These are phyloP conservation scores for Nannochloropsis oceanica DNA, from an alignment of 108 stramenopile genomes.

Conservation along the genomic window DNA sequence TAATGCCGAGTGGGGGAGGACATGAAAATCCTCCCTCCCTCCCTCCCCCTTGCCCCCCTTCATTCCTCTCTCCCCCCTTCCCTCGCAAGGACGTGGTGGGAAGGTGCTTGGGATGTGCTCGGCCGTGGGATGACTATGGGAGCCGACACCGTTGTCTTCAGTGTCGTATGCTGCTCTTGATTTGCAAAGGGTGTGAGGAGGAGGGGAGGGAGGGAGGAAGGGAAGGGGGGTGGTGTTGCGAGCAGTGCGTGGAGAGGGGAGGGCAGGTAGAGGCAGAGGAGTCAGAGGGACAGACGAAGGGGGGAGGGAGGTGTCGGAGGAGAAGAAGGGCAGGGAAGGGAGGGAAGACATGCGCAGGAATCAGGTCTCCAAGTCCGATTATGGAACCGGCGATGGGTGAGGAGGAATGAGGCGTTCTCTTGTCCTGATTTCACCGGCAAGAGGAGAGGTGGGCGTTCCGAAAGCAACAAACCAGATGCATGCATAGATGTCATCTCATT, in stretches of 20 bases:
- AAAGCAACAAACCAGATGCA: too few relatives aligned
- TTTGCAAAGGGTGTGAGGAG: too few relatives aligned
- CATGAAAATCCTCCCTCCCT: background rate
- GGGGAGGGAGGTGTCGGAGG: background rate
- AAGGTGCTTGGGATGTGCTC: background rate
- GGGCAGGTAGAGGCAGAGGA: background rate
- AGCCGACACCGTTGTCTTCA: conserved; percentile 7
- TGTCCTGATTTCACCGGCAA: too few relatives aligned
- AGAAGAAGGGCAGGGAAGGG: background rate
- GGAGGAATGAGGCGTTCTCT: too few relatives aligned
- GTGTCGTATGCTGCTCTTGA: too few relatives aligned
- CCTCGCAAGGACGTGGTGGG: background rate
- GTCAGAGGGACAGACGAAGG: background rate
- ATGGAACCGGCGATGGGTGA: background rate
- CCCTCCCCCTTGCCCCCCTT: background rate
- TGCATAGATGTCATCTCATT: too few relatives aligned
- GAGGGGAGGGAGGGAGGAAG: background rate
- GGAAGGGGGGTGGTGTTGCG: background rate
- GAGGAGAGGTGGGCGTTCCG: too few relatives aligned
- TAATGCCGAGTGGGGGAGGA: too few relatives aligned
- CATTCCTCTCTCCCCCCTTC: background rate
- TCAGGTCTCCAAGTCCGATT: background rate
- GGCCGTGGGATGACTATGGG: conserved; percentile 16
- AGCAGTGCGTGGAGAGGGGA: background rate
- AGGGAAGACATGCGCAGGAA: background rate